Evolutionary conservation across 2,329 filamentous ascomycete species (phyloP), one percentile per base, ranked within the genome.

Genomic region (Thielaviopsis euricoi): DNA sequence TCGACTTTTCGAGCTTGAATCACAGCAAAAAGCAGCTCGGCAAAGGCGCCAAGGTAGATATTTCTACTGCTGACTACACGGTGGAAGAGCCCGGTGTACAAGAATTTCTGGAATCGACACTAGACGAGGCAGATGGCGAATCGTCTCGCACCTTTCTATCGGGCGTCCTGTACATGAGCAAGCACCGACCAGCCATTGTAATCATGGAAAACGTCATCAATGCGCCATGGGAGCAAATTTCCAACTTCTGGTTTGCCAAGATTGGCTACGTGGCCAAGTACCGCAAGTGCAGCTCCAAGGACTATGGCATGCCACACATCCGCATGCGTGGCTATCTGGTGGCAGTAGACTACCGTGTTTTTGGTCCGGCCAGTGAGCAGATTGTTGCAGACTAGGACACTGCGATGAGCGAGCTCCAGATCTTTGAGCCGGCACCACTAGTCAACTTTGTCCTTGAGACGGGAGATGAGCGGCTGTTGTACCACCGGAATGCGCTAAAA

Each of bases 271-370:
- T 73, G 1, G 76, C 76, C 0, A 64, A 66, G 0, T 74, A 72
- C 53, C 62, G 73, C 0, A 70, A 69, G 4, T 69, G 86, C 0
- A 85, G 90, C 63, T 85, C 81, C 0, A 89, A 89, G 65, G 69
- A 85, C 2, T 89, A 77, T 63, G 87, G 87, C 60, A 69, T 90
- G 0, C 87, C 87, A 0, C 87, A 91, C 57, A 88, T 83, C 0
- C 73, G 83, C 1, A 68, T 71, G 48, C 73, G 83, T 37, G 77
- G 76, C 1, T 86, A 86, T 64, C 71, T 83, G 62, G 64, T 85
- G 29, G 79, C 76, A 15, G 65, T 84, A n/a, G 71, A 79, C 58
- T 68, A 67, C 13, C 54, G 71, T 29, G 61, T 66, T 1, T 70
- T 70, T 23, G 68, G 63, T 4, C 13, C 60, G 0, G 61, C 64